A percentile compares a stretch with the other conserved stretches of the same genome.
phyloP scores from a whole-genome alignment of 306 rosid genomes.

The Mimosa pudica region DNA sequence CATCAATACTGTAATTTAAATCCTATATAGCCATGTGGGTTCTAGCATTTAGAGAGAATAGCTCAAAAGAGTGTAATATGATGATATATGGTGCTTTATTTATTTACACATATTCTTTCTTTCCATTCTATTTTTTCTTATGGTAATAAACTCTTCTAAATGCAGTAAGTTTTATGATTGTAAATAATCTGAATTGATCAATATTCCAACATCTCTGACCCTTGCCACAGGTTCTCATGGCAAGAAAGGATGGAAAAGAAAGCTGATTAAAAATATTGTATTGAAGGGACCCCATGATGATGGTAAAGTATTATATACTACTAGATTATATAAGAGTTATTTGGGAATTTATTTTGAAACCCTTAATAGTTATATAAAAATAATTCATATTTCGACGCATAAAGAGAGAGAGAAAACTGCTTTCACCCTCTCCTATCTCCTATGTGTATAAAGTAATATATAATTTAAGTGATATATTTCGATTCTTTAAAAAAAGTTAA shows the following conservation, averaged over 20 bases:
- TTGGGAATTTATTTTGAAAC: too few relatives aligned
- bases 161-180: background rate
- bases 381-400: too few relatives aligned
- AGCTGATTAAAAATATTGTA: too few relatives aligned
- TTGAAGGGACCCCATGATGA: background rate
- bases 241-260: too few relatives aligned
- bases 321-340: too few relatives aligned
- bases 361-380: too few relatives aligned
- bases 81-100: background rate
- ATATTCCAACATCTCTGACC: background rate
- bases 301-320: background rate
- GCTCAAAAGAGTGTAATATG: background rate
- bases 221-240: background rate
- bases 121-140: background rate
- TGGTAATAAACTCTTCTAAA: background rate
- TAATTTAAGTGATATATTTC: too few relatives aligned
- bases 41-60: background rate
- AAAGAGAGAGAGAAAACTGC: too few relatives aligned
- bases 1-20: constrained; percentile 3
- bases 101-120: background rate
- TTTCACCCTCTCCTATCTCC: too few relatives aligned
- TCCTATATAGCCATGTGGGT: background rate
- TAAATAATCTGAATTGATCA: background rate
- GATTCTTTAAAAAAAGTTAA: too few relatives aligned
- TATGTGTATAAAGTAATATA: too few relatives aligned